Evolutionary conservation across 306 rosid genomes (phyloP).

Genomic region (Glycyrrhiza uralensis): DNA sequence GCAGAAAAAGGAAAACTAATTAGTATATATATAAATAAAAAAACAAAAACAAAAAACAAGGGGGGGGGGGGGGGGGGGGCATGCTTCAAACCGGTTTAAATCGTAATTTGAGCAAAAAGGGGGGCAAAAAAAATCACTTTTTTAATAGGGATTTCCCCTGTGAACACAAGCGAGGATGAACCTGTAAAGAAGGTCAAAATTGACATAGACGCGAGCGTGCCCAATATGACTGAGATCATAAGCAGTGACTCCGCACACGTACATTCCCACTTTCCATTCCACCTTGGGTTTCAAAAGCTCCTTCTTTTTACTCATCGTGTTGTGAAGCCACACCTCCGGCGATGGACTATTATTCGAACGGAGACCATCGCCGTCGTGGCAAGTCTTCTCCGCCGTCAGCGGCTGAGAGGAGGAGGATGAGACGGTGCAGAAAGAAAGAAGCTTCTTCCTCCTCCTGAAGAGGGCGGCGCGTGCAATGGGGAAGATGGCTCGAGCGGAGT

Average conservation of each 20-base stretch:
- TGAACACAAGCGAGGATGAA: conserved; percentile 17
- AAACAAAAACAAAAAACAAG: background rate
- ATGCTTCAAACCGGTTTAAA: background rate
- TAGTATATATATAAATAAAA: no score
- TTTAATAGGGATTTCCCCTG: background rate
- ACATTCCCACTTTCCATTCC: conserved; percentile 83
- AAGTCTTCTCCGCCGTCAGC: conserved; percentile 10
- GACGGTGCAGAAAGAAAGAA: conserved; percentile 29
- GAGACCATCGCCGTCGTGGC: background rate
- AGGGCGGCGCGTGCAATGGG: conserved; percentile 22
- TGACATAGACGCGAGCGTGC: conserved; percentile 93
- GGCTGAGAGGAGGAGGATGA: conserved; percentile 54
- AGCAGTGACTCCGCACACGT: conserved; percentile 95
- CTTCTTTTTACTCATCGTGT: conserved; percentile 75
- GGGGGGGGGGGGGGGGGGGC: background rate
- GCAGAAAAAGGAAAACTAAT: conserved; percentile 17
- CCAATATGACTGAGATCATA: conserved; percentile 97
- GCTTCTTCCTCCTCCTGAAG: conserved; percentile 17
- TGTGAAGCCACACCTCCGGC: conserved; percentile 69
- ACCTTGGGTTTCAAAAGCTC: conserved; percentile 68
- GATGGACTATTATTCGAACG: conserved; percentile 11
- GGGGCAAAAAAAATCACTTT: background rate
- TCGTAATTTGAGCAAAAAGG: background rate
- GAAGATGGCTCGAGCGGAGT: conserved; percentile 32
- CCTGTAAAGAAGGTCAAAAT: conserved; percentile 93